Percentiles rank a stretch among this genome's conserved stretches.
Evolutionary conservation across 2,329 filamentous ascomycete species (phyloP).

Genomic region (Colletotrichum falcatum): DNA sequence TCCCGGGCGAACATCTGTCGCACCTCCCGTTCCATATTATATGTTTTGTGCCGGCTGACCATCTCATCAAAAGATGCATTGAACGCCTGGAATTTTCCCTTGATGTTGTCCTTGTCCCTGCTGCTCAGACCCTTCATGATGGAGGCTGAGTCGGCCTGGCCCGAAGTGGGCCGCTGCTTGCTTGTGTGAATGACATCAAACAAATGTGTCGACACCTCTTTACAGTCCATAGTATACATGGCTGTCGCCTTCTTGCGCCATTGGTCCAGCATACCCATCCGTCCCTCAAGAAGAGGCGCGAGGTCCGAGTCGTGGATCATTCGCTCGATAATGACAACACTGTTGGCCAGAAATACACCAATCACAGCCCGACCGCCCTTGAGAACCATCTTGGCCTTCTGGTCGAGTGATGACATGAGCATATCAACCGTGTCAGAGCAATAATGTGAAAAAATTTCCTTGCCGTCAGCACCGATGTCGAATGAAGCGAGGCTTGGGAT

Average conservation of each 20-base stretch:
- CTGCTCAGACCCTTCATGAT: slow-evolving; percentile 86
- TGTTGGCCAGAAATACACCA: slow-evolving; percentile 93
- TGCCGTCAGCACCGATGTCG: slow-evolving; percentile 89
- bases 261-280: slow-evolving; percentile 76
- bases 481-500: slow-evolving; percentile 81
- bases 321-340: slow-evolving; percentile 84
- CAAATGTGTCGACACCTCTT: slow-evolving; percentile 85
- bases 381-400: slow-evolving; percentile 77
- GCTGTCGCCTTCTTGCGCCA: slow-evolving; percentile 90
- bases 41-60: slow-evolving; percentile 82
- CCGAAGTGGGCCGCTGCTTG: slow-evolving; percentile 78
- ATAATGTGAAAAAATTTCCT: slow-evolving; percentile 90
- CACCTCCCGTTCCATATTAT: slow-evolving; percentile 93
- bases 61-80: slow-evolving; percentile 92
- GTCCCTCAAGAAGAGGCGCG: slow-evolving; percentile 74
- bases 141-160: slow-evolving; percentile 82
- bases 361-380: slow-evolving; percentile 81
- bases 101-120: slow-evolving; percentile 96
- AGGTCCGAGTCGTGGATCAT: slow-evolving; percentile 87
- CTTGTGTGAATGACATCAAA: slow-evolving; percentile 95
- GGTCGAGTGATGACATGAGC: slow-evolving; percentile 79
- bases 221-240: slow-evolving; percentile 88
- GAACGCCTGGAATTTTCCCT: slow-evolving; percentile 94
- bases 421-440: slow-evolving; percentile 89
- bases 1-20: slow-evolving; percentile 83